Evolutionary conservation across 257 asterid species (phyloP), one percentile per base, ranked within the genome.

Genomic region (Solanum chmielewskii): DNA sequence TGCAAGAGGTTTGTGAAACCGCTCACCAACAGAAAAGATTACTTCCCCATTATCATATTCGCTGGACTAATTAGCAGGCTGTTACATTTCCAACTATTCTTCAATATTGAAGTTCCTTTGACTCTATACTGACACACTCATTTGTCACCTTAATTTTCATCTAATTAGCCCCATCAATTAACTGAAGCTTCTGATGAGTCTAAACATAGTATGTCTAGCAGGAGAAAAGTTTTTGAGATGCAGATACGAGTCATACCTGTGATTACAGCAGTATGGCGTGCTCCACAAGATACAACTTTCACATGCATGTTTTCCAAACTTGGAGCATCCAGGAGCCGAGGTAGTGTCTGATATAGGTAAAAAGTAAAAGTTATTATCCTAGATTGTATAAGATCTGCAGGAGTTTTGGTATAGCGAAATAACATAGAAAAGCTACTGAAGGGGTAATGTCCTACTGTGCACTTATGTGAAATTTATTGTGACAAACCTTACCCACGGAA

Each of bases 281-380:
- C 99, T 87, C 99, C 99, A 76, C 99, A 93, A 7, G 99, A 97
- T 76, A 97, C 98, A 74, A 89, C 74, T 92, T 92, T 95, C 39
- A 87, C 98, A 83, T 93, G 87, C 91, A 90, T 96, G 86, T 94
- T 95, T 89, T 97, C 99, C 92, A 97, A 90, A 88, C 92, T 91
- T 2, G 98, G 93, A 88, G 97, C 95, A 87, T 97, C 99, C 60
- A 97, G 91, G 73, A 97, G 95, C 89, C 98, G 94, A 37, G 99
- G 99, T 83, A 95, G 89, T 85, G 97, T 93, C 99, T 97, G 97
- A 20, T 45, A 74, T 31, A 33, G 42, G 77, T 45, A 86, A n/a
- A 56, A 47, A 86, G 73, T 4, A 23, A 33, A 71, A 86, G 42
- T 49, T 81, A 3, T 47, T 29, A 5, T 18, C 33, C 85, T 47